Evolutionary conservation across 495 filamentous ascomycete species (phyloP).

Genomic region (Aspergillus olivimuriae): DNA sequence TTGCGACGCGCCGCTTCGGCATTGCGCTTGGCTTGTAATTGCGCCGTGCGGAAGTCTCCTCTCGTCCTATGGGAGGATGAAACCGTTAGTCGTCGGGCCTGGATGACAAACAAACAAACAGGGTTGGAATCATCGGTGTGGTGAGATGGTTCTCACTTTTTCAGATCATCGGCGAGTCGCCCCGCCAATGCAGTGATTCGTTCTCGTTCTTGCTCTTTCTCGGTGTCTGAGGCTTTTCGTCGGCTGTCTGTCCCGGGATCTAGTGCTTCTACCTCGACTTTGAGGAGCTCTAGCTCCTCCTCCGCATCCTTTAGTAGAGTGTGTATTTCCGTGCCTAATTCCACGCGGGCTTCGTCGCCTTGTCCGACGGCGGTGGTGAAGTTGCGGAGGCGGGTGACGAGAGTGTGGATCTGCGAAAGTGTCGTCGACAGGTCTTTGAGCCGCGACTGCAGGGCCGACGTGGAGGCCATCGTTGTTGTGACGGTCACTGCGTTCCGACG

Average conservation of each 20-base stretch:
- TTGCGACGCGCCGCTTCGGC: conserved; percentile 63
- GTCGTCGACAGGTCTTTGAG: conserved; percentile 62
- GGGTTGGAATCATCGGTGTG: background rate
- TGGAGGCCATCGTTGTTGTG: conserved; percentile 42
- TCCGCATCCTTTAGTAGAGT: conserved; percentile 76
- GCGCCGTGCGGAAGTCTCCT: conserved; percentile 73
- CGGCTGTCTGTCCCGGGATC: conserved; percentile 33
- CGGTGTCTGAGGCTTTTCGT: conserved; percentile 34
- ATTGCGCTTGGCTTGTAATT: conserved; percentile 73
- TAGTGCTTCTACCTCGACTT: conserved; percentile 70
- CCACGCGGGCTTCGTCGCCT: conserved; percentile 62
- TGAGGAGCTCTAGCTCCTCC: conserved; percentile 75
- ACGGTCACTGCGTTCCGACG: no score
- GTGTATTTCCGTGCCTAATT: conserved; percentile 78
- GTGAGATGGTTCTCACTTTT: conserved; percentile 40
- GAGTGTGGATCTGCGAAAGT: conserved; percentile 60
- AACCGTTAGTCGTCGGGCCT: no score
- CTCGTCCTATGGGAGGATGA: conserved; percentile 54
- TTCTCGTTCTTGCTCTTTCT: conserved; percentile 49
- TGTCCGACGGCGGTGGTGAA: conserved; percentile 55
- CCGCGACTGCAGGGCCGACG: conserved; percentile 56
- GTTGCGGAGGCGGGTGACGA: conserved; percentile 67
- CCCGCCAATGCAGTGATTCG: conserved; percentile 57
- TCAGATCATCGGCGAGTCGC: conserved; percentile 61
- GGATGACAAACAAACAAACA: background rate